phyloP scores from a whole-genome alignment of 176 grass and related monocot species.

The Aegilops longissima region DNA sequence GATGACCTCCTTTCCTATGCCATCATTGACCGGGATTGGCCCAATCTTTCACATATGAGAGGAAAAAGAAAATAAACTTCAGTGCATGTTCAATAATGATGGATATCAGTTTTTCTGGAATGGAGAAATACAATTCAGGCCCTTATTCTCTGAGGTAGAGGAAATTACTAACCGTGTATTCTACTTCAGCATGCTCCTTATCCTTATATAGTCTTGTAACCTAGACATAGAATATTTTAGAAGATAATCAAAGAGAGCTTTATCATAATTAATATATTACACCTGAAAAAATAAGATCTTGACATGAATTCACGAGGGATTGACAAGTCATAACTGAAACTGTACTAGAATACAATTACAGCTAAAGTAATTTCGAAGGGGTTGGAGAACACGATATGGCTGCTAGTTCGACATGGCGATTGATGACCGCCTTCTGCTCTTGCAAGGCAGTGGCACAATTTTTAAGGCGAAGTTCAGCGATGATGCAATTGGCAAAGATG shows the following conservation, averaged over 20 bases:
- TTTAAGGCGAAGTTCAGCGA: neutral
- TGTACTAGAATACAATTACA: neutral
- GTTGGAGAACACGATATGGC: too few relatives aligned
- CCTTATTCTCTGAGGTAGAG: neutral
- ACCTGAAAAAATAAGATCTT: neutral
- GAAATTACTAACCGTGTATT: constrained; percentile 70
- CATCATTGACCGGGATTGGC: constrained; percentile 71
- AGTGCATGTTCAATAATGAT: neutral
- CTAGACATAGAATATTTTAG: constrained; percentile 41
- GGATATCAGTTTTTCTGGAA: neutral
- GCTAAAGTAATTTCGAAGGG: neutral
- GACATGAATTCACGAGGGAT: neutral
- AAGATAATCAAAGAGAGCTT: neutral
- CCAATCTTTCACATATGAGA: constrained; percentile 62
- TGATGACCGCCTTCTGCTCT: too few relatives aligned
- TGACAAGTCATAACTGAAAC: neutral
- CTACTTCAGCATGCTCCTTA: constrained; percentile 86
- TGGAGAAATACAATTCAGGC: neutral
- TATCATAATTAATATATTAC: neutral
- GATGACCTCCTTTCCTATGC: constrained; percentile 75
- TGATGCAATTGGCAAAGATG: neutral
- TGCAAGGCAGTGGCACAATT: too few relatives aligned
- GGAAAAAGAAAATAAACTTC: neutral
- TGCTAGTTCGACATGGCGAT: too few relatives aligned
- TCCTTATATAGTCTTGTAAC: constrained; percentile 88